Base-by-base conservation (phyloP, 768 basidiomycete genomes). In the Lentinula detonsa region DNA sequence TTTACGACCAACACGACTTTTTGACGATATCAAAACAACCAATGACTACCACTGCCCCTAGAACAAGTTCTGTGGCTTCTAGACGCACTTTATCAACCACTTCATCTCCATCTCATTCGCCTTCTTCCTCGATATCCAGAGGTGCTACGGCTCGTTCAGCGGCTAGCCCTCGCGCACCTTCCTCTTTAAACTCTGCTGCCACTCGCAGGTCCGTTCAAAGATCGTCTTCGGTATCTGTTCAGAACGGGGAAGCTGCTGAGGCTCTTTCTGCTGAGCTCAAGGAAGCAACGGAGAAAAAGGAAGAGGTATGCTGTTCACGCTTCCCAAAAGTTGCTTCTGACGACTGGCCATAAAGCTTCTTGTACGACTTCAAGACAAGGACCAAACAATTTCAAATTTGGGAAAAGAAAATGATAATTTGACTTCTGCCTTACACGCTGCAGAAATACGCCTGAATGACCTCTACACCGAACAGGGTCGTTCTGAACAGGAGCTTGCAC, bases 381-480 rank as follows among this genome's bases (percentile, higher is more conserved):
- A 93, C 34, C 84, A 87, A 70, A 78, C 83, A 13, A 84, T 94
- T 57, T 64, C 78, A 16, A 73, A 71, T 65, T 81, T 92, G 63
- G 76, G 82, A 10, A 71, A 76, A 57, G 90, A 93, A 67, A 91
- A 88, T 73, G 77, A 78, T 65, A 82, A 75, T 64, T 74, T 93
- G 45, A 76, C 80, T 28, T 86, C 88, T 28, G 77, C 89, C 28
- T 75, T 94, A 35, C 78, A 83, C 67, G 71, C 81, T 37, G 86
- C 90, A 34, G 91, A 93, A 71, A 73, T 79, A n/a, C 82, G 89
- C 33, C 76, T 94, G 57, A 81, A 84, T 64, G 91, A 94, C 66
- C 79, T 93, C 54, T 93, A 93, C 68, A 77, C 86, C 11, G 92
- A 94, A 65, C 91, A 93, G 71, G 78, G 82, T 61, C 84, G 92